Percentiles rank a stretch among this genome's conserved stretches.
Evolutionary conservation across 441 rosid genomes (phyloP).

Genomic region (Bruguiera hainesii): DNA sequence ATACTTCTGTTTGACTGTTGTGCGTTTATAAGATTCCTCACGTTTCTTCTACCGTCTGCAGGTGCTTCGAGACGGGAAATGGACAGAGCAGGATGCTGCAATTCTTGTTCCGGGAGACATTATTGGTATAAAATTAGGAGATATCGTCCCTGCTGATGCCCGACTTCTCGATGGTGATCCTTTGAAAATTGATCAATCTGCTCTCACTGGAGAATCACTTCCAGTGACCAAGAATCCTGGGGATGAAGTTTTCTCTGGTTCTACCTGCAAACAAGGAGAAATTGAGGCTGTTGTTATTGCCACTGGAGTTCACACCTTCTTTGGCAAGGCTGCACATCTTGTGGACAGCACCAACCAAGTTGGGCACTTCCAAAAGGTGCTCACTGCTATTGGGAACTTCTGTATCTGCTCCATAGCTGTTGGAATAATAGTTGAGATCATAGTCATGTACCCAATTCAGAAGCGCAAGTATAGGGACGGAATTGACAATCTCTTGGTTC

Average conservation of each 20-base stretch:
- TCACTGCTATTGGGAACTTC: constrained; percentile 90
- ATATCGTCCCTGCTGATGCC: constrained; percentile 66
- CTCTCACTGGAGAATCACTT: constrained; percentile 64
- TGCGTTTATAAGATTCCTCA: neutral
- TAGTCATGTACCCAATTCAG: constrained; percentile 94
- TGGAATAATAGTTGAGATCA: constrained; percentile 67
- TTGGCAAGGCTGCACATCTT: constrained; percentile 72
- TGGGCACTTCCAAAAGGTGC: constrained; percentile 79
- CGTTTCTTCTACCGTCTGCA: constrained; percentile 17
- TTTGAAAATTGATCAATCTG: constrained; percentile 60
- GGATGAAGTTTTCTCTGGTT: constrained; percentile 60
- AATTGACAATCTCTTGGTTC: constrained; percentile 87
- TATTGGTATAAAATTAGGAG: constrained; percentile 54
- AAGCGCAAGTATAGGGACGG: constrained; percentile 74
- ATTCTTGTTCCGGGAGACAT: constrained; percentile 90
- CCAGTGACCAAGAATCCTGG: constrained; percentile 57
- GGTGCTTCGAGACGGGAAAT: constrained; percentile 84
- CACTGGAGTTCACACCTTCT: constrained; percentile 68
- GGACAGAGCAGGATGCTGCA: constrained; percentile 84
- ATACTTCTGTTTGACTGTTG: neutral
- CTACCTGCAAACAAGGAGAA: constrained; percentile 72
- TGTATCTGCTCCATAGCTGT: constrained; percentile 82
- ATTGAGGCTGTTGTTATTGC: constrained; percentile 64
- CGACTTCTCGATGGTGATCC: constrained; percentile 77
- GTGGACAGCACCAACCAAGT: constrained; percentile 67